A percentile compares a stretch with the other conserved stretches of the same genome.
phyloP scores from a whole-genome alignment of 139 green algal species.

The Coelastrella sp. region DNA sequence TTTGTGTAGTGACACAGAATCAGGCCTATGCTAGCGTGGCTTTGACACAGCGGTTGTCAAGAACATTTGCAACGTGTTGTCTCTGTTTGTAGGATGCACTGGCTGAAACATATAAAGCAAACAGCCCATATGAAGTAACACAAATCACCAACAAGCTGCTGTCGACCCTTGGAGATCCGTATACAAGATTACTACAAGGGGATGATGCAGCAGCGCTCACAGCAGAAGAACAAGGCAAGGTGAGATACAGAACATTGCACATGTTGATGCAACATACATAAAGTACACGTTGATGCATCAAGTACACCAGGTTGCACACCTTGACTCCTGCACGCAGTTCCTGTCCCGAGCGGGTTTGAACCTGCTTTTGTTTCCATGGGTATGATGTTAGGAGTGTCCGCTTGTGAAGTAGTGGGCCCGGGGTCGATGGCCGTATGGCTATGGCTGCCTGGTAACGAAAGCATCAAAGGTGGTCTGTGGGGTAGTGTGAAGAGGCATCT shows the following conservation, averaged over 20 bases:
- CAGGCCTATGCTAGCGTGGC: background rate
- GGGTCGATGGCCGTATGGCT: too few relatives aligned
- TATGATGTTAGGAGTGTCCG: too few relatives aligned
- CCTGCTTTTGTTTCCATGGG: too few relatives aligned
- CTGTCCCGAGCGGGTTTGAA: too few relatives aligned
- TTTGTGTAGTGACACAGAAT: background rate
- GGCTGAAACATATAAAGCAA: conserved; percentile 28
- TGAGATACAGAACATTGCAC: background rate
- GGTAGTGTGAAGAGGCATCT: too few relatives aligned
- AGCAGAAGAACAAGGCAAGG: conserved; percentile 47
- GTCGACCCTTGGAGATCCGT: conserved; percentile 82
- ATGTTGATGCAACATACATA: too few relatives aligned
- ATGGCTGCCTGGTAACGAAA: too few relatives aligned
- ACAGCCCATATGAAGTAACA: conserved; percentile 9
- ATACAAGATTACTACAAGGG: conserved; percentile 80
- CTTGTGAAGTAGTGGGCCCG: too few relatives aligned
- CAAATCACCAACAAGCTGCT: conserved; percentile 71
- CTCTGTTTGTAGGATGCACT: conserved; percentile 36
- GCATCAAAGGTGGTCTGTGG: too few relatives aligned
- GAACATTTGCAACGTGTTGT: background rate
- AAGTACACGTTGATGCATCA: too few relatives aligned
- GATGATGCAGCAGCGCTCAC: conserved; percentile 39
- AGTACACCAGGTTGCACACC: too few relatives aligned
- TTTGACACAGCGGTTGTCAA: background rate
- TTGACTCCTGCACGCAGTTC: too few relatives aligned